Evolutionary conservation across 257 asterid species (phyloP).

Genomic region (Jaltomata sinuosa): DNA sequence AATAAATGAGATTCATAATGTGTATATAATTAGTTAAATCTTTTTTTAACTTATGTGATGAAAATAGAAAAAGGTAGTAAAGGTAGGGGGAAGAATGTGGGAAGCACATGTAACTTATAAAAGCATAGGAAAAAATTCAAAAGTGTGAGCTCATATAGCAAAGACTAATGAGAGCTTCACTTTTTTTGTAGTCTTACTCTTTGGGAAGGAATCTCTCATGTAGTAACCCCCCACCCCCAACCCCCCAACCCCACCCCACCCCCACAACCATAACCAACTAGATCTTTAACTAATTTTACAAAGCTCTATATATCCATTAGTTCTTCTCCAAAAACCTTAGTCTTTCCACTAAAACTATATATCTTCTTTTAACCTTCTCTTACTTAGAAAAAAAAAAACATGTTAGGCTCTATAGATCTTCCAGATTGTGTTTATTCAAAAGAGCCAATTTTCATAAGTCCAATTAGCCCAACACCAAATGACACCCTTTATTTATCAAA

Average conservation of each 20-base stretch:
- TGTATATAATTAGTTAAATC: background rate
- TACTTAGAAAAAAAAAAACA: background rate
- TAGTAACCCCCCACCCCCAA: background rate
- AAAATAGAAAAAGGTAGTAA: background rate
- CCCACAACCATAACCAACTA: background rate
- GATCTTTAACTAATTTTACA: background rate
- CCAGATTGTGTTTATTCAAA: slow-evolving; percentile 49
- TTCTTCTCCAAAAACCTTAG: background rate
- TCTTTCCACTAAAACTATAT: background rate
- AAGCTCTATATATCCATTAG: background rate
- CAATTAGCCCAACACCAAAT: slow-evolving; percentile 41
- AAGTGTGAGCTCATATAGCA: background rate
- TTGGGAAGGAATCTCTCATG: background rate
- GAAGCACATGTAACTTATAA: background rate
- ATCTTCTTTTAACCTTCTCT: background rate
- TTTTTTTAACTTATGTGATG: background rate
- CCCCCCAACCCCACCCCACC: no score
- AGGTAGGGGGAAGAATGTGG: background rate
- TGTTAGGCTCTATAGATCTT: slow-evolving; percentile 20
- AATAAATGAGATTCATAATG: no score
- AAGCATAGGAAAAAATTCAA: background rate
- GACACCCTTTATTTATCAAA: slow-evolving; percentile 56
- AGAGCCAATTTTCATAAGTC: slow-evolving; percentile 38
- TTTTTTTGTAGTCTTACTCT: background rate
- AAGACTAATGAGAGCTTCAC: background rate